A percentile compares a stretch with the other conserved stretches of the same genome.
These are phyloP conservation scores for Vaccinium myrtillus DNA, from an alignment of 148 eudicot genomes.

Conservation along the genomic window DNA sequence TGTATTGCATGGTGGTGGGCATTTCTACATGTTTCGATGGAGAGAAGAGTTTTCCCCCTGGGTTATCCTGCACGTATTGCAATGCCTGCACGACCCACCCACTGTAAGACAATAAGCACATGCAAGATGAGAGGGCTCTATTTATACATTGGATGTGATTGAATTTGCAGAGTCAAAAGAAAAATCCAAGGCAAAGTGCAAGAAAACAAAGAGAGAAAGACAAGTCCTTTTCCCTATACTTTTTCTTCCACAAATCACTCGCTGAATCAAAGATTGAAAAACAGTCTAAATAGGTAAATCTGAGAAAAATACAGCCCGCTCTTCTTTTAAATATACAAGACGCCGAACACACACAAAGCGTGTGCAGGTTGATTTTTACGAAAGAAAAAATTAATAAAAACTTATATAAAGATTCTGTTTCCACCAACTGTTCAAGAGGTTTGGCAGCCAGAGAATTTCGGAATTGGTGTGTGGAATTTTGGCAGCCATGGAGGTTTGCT, in stretches of 20 bases:
- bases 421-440: too few species aligned
- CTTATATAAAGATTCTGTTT: too few species aligned
- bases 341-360: too few species aligned
- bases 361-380: too few species aligned
- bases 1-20: conserved; percentile 25
- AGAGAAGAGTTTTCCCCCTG: conserved; percentile 29
- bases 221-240: not conserved
- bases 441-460: too few species aligned
- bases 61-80: conserved; percentile 90
- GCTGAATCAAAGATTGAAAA: not conserved
- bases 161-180: not conserved
- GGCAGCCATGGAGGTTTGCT: too few species aligned
- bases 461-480: too few species aligned
- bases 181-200: not conserved
- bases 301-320: not conserved
- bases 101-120: not conserved
- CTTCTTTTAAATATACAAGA: not conserved
- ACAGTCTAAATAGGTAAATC: not conserved
- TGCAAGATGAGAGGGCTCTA: not conserved
- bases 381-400: too few species aligned
- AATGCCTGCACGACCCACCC: conserved; percentile 55
- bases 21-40: conserved; percentile 17
- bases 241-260: not conserved
- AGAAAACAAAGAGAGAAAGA: not conserved
- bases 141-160: not conserved